These are phyloP conservation scores for Paramyrothecium sp. DNA, from an alignment of 2,329 filamentous ascomycete species.

Conservation along the genomic window DNA sequence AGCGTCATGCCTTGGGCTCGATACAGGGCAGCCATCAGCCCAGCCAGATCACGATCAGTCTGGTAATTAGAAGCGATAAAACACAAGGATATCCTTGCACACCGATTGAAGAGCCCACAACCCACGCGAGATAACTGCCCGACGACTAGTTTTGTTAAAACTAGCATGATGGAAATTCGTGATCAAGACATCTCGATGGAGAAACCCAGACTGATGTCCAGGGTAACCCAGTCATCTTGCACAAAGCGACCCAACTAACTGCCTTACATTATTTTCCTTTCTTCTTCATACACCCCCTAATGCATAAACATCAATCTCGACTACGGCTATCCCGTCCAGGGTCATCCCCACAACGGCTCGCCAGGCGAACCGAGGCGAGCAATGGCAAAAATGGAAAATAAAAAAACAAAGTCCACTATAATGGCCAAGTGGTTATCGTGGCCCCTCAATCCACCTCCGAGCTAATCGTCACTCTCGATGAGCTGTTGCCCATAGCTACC, in stretches of 20 bases:
- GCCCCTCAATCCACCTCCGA: not conserved
- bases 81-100: too few species aligned
- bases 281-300: not conserved
- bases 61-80: too few species aligned
- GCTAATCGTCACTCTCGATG: not conserved
- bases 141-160: too few species aligned
- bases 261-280: not conserved
- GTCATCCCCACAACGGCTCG: not conserved
- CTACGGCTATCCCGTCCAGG: not conserved
- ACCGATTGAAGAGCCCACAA: too few species aligned
- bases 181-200: too few species aligned
- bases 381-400: not conserved
- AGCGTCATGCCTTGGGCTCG: too few species aligned
- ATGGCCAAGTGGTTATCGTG: not conserved
- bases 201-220: not conserved
- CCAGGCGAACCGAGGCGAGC: not conserved
- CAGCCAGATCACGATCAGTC: too few species aligned
- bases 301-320: conserved; percentile 3
- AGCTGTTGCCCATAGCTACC: not conserved
- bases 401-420: not conserved
- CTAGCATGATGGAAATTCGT: too few species aligned
- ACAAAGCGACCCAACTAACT: not conserved
- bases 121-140: too few species aligned
- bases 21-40: too few species aligned
- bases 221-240: not conserved